Evolutionary conservation across 768 basidiomycete genomes (phyloP), one percentile per base, ranked within the genome.

Genomic region (Pleurotus platypus): DNA sequence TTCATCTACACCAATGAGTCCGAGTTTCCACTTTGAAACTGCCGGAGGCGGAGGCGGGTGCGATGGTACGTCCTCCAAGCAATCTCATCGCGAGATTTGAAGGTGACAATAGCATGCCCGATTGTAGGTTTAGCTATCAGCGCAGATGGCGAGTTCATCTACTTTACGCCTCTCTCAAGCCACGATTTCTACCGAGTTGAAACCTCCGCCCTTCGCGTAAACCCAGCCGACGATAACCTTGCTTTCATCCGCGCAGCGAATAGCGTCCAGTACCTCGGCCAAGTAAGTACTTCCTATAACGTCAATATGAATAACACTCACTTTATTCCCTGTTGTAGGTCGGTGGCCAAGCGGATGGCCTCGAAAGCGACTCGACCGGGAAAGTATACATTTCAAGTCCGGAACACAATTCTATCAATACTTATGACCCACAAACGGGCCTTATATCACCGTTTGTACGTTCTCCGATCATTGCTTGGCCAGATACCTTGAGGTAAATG

Each of bases 351-450:
- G 58, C 61, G 9, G 61, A 62, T 35, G 61, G 61, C 6, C 57
- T 62, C 15, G 61, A 62, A 22, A 35, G 59, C 3, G 61, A 62
- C 26, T 51, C 59, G 9, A 55, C 61, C 4, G 61, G 61, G 16
- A 62, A 60, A 13, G 58, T 62, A 24, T 62, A 62, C 42, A 15
- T 62, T 12, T 47, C 57, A 9, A 62, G 57, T 22, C 61, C 59
- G 11, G 61, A 62, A 37, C 61, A 62, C 47, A 60, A 60, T 37
- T 48, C 61, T 4, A 62, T 62, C 15, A 60, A 60, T 20, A 58
- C 42, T 3, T 62, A 58, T 30, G 61, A 62, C 24, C 61, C 61
- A 2, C 26, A 40, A 4, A 60, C 61, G 11, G 61, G 61, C 2
- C 9, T 58, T 11, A 16, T 62, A 26, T 60, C 59, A 7, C 53